Evolutionary conservation across 2,329 filamentous ascomycete species (phyloP), one percentile per base, ranked within the genome.

Genomic region (Bipolaris sorokiniana): DNA sequence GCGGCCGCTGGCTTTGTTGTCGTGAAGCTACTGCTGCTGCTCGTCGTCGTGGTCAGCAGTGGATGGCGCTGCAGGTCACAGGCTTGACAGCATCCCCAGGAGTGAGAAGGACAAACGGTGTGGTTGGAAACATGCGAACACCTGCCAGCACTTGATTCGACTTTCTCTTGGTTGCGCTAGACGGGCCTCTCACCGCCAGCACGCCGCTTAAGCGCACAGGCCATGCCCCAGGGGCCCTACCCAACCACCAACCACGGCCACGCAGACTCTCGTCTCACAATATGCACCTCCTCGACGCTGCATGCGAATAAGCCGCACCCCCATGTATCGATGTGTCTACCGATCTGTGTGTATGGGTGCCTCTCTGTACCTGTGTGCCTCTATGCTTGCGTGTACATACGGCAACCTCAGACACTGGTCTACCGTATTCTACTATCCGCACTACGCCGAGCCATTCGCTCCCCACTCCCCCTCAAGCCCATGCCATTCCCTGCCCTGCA

Each of bases 31-130:
- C 59, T 53, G 61, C 55, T 54, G 54, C 51, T 50, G 59, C 51
- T 38, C 50, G 56, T 64, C 60, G 58, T 63, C 23, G 48, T 44
- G 26, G 54, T 63, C 58, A 62, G 68, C 68, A 58, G 61, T 56
- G 59, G 61, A 44, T 61, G 55, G 64, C 66, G 64, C 67, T 63
- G 66, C 57, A 63, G 6, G 62, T 71, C 66, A 72, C 68, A 69
- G 69, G 55, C 60, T 60, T 61, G 54, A 60, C 59, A 52, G 66
- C 71, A 74, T 74, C 58, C 59, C 62, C 22, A 41, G 46, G 31
- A 42, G 59, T 44, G 56, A 56, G 46, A 28, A 50, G 34, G 44
- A 47, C 54, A 51, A 42, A 50, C 45, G 55, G 55, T 50, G 48
- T 48, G 48, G 56, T 49, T 48, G 40, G 44, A 45, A 51, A 46